Evolutionary conservation across 257 asterid species (phyloP), one percentile per base, ranked within the genome.

Genomic region (Nicotiana tabacum): DNA sequence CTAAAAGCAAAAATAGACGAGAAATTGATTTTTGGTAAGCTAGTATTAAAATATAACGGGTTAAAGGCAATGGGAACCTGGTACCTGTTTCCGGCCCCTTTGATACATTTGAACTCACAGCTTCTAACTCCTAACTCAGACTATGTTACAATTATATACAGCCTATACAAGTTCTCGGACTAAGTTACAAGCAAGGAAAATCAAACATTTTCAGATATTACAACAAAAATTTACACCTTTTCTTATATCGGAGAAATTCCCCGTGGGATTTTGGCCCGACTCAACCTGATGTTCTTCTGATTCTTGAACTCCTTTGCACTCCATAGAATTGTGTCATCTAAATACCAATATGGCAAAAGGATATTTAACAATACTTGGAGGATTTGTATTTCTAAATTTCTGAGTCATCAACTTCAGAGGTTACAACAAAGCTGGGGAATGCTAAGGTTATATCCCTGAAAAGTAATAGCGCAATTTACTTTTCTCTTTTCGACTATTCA

Each of bases 371-470:
- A 15, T 43, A 48, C 62, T 24, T 24, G 61, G 51, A 13, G 2
- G 62, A 74, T 1, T 70, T 43, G 35, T 43, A n/a, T 39, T 46
- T 62, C 87, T 74, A 94, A 27, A 90, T 53, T 13, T 92, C 97
- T 37, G 89, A 89, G 83, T 92, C 97, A 70, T 91, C 97, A 12
- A 86, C 84, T 80, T 92, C 98, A 37, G 92, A 82, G 74, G 77
- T 80, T 33, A 87, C 81, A 70, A 93, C 92, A 67, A 93, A 93
- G 91, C 97, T 94, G 27, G 98, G 98, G 83, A 94, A 94, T 66
- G 95, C 92, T 53, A 92, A 82, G 17, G 98, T 89, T 85, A 93
- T 91, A 76, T 94, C 97, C 94, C 97, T 93, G 89, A 4, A 66
- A 70, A 33, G 18, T 48, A 13, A 6, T 1, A 74, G 21, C 39